Evolutionary conservation across 257 asterid genomes (phyloP).

Genomic region (Solanum pinnatisectum): DNA sequence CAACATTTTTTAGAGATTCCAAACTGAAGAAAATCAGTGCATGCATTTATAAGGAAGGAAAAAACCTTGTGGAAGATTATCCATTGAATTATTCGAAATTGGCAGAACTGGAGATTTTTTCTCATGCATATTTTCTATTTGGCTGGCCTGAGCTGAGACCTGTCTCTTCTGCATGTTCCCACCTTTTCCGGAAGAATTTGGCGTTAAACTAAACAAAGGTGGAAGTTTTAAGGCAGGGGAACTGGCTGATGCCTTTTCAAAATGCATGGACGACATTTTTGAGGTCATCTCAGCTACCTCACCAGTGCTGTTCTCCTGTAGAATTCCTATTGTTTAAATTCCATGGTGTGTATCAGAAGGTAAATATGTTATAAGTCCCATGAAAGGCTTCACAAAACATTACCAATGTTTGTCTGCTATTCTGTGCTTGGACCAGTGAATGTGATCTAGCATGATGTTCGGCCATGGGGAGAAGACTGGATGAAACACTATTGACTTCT

Average conservation of each 20-base stretch:
- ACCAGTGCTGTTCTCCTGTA: slow-evolving; percentile 59
- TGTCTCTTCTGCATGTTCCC: slow-evolving; percentile 62
- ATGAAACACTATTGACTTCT: slow-evolving; percentile 72
- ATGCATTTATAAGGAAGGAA: slow-evolving; percentile 3
- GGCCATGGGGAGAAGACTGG: slow-evolving; percentile 51
- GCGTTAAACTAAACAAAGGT: slow-evolving; percentile 85
- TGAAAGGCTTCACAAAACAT: slow-evolving; percentile 1
- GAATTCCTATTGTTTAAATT: not conserved
- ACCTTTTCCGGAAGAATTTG: slow-evolving; percentile 79
- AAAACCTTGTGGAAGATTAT: slow-evolving; percentile 51
- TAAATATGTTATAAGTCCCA: not conserved
- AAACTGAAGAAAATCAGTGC: not conserved
- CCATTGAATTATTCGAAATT: slow-evolving; percentile 28
- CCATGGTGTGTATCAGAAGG: not conserved
- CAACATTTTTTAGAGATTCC: not conserved
- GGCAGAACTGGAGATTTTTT: slow-evolving; percentile 44
- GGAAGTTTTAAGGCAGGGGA: slow-evolving; percentile 89
- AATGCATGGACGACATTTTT: slow-evolving; percentile 65
- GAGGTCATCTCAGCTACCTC: slow-evolving; percentile 71
- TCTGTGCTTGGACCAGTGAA: slow-evolving; percentile 69
- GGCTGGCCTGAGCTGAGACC: slow-evolving; percentile 38
- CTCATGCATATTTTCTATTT: slow-evolving; percentile 38
- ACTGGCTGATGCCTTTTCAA: slow-evolving; percentile 65
- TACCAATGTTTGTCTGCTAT: slow-evolving; percentile 70
- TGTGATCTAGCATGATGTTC: slow-evolving; percentile 42